Evolutionary conservation across 2,329 filamentous ascomycete genomes (phyloP).

Genomic region (Teratosphaeria viscida): DNA sequence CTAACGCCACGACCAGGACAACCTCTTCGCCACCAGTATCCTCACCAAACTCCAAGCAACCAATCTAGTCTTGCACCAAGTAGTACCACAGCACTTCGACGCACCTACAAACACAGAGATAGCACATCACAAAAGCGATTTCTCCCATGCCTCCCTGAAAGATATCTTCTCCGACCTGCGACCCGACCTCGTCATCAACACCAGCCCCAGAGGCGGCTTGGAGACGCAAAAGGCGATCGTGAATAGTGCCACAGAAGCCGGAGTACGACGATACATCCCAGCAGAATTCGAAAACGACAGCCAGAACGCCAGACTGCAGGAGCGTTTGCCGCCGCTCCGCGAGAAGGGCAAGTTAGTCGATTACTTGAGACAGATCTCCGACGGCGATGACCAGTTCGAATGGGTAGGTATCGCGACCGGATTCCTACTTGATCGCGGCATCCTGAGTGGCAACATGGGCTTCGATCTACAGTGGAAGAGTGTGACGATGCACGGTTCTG

Average conservation of each 20-base stretch:
- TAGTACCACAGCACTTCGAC: constrained; percentile 2
- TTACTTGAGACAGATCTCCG: constrained; percentile 16
- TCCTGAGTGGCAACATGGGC: constrained; percentile 26
- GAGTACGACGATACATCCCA: constrained; percentile 14
- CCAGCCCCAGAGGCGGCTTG: constrained; percentile 14
- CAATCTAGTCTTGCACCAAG: constrained; percentile 8
- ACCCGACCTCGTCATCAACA: constrained; percentile 20
- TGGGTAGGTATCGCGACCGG: constrained; percentile 29
- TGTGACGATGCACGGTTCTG: constrained; percentile 28
- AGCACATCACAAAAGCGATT: constrained; percentile 19
- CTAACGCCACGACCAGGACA: constrained; percentile 3
- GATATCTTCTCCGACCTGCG: constrained; percentile 10
- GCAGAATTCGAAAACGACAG: constrained; percentile 19
- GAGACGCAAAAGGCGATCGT: constrained; percentile 17
- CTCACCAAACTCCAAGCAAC: constrained; percentile 3
- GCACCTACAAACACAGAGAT: not conserved
- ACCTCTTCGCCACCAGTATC: constrained; percentile 7
- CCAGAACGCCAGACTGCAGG: constrained; percentile 22
- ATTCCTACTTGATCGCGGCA: constrained; percentile 20
- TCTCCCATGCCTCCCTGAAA: constrained; percentile 21
- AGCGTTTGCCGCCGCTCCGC: constrained; percentile 20
- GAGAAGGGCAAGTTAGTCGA: constrained; percentile 23
- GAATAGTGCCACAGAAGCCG: constrained; percentile 10
- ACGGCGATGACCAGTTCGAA: constrained; percentile 12
- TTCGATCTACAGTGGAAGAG: constrained; percentile 32